Conservation (phyloP, 139 green algal species). For the Tetraselmis chui region DNA sequence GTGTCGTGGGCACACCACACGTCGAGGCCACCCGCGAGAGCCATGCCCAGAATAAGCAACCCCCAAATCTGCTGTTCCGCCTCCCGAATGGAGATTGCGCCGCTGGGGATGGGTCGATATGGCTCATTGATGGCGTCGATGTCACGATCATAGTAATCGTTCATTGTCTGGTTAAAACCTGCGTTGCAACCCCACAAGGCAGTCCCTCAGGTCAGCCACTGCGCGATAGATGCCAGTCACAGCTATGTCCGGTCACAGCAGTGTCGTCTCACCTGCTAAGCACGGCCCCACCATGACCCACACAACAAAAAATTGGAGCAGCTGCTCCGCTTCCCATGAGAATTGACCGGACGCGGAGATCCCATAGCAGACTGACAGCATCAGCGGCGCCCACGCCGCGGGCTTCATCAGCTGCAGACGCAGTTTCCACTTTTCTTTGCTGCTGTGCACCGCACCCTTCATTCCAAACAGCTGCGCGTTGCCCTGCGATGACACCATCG, state of each 20-base stretch:
- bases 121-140: not conserved
- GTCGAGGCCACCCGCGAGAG: constrained; percentile 1
- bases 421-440: not conserved
- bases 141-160: not conserved
- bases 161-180: not conserved
- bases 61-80: constrained; percentile 82
- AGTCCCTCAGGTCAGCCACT: not conserved
- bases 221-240: too few relatives aligned
- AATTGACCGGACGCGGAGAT: not conserved
- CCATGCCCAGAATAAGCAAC: not conserved
- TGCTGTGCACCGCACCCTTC: not conserved
- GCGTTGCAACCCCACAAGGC: not conserved
- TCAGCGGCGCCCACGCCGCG: not conserved
- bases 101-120: constrained; percentile 10
- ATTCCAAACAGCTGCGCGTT: not conserved
- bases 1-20: constrained; percentile 9
- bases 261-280: not conserved
- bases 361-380: not conserved
- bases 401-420: not conserved
- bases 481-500: not conserved
- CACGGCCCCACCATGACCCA: not conserved
- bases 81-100: constrained; percentile 71
- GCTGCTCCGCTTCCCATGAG: not conserved
- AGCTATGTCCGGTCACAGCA: not conserved
- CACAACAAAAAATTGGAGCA: not conserved